A percentile compares a stretch with the other conserved stretches of the same genome.
phyloP scores from a whole-genome alignment of 371 early-diverging fungal species.

The Mucor velutinosus region DNA sequence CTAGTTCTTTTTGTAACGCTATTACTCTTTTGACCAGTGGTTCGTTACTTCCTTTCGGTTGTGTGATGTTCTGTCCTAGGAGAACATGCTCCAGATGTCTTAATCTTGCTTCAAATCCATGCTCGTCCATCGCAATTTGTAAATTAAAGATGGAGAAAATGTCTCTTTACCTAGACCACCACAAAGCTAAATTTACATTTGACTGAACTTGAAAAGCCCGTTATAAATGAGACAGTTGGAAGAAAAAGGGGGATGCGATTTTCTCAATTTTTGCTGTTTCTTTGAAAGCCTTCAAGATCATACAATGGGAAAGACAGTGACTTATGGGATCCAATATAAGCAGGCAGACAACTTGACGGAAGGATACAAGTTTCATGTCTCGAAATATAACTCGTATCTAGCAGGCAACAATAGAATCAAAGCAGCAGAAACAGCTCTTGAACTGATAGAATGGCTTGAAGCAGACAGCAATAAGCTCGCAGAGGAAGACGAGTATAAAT shows the following conservation, averaged over 20 bases:
- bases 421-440: constrained; percentile 21
- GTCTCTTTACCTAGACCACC: neutral
- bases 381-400: constrained; percentile 2
- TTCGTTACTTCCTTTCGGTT: constrained; percentile 4
- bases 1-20: constrained; percentile 31
- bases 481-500: constrained; percentile 14
- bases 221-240: neutral
- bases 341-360: constrained; percentile 17
- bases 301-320: constrained; percentile 37
- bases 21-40: constrained; percentile 29
- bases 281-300: neutral
- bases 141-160: neutral
- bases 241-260: neutral
- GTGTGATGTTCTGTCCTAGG: constrained; percentile 25
- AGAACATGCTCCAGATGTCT: constrained; percentile 48
- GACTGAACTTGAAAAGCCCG: neutral
- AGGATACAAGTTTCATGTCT: constrained; percentile 20
- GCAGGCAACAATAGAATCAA: constrained; percentile 1
- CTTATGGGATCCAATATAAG: constrained; percentile 37
- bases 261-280: neutral
- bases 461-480: constrained; percentile 19
- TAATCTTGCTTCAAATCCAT: constrained; percentile 49
- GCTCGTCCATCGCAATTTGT: constrained; percentile 35
- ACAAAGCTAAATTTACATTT: neutral
- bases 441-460: constrained; percentile 27